phyloP scores from a whole-genome alignment of 129 eudicot species.

The Escallonia herrerae region DNA sequence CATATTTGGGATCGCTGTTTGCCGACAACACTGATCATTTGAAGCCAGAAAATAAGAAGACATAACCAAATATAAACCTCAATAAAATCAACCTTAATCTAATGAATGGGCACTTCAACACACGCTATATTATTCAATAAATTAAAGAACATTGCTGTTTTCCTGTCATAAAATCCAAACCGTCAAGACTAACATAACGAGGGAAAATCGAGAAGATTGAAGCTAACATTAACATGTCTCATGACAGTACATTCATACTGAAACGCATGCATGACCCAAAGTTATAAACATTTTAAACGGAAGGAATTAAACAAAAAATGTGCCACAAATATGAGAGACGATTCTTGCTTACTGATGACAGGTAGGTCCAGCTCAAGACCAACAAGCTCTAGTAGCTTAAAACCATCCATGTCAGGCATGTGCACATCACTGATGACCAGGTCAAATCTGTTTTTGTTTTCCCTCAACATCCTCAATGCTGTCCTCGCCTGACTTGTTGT shows the following conservation, averaged over 20 bases:
- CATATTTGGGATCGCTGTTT: slow-evolving; percentile 89
- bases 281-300: no score
- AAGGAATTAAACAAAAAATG: no score
- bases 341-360: slow-evolving; percentile 55
- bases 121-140: no score
- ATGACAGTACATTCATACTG: no score
- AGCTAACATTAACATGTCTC: no score
- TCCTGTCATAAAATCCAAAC: no score
- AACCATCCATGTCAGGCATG: slow-evolving; percentile 98
- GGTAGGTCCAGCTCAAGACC: slow-evolving; percentile 96
- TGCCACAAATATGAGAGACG: background rate
- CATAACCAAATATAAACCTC: background rate
- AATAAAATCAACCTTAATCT: no score
- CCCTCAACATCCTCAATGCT: slow-evolving; percentile 77
- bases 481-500: slow-evolving; percentile 52
- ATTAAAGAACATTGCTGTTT: no score
- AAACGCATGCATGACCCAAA: no score
- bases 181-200: no score
- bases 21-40: slow-evolving; percentile 79
- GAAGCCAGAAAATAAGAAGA: background rate
- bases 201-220: no score
- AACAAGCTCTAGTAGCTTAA: slow-evolving; percentile 81
- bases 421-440: slow-evolving; percentile 86
- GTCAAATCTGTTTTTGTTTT: slow-evolving; percentile 69
- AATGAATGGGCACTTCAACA: no score